These are phyloP conservation scores for Circinella umbellata DNA, from an alignment of 371 early-diverging fungal genomes.

Conservation along the genomic window DNA sequence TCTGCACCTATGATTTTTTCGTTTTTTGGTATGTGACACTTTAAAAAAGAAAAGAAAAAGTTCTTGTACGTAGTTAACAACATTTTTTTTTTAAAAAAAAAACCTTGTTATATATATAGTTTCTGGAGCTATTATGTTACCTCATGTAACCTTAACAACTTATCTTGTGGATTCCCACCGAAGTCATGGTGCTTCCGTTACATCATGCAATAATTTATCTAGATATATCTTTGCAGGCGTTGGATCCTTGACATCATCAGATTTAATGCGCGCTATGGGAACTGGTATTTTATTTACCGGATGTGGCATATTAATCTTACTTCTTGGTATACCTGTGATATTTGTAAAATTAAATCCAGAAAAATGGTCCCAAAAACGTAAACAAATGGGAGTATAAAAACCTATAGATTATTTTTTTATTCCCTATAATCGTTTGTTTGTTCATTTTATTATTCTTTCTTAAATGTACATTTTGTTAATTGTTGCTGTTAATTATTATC, in stretches of 20 bases:
- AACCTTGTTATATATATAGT: constrained; percentile 22
- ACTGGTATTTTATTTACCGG: constrained; percentile 37
- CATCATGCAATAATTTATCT: constrained; percentile 52
- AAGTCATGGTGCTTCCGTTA: constrained; percentile 46
- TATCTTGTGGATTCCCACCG: constrained; percentile 53
- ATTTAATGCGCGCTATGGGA: constrained; percentile 34
- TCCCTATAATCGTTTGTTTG: too few relatives aligned
- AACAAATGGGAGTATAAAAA: background rate
- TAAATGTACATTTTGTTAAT: too few relatives aligned
- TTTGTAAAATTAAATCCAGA: constrained; percentile 9
- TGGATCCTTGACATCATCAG: constrained; percentile 42
- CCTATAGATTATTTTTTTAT: too few relatives aligned
- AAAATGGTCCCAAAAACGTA: constrained; percentile 4
- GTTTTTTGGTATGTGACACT: constrained; percentile 31
- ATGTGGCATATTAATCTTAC: constrained; percentile 22
- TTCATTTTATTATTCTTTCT: too few relatives aligned
- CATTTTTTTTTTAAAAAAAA: background rate
- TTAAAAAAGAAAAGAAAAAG: too few relatives aligned
- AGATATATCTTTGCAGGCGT: constrained; percentile 47
- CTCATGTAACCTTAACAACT: constrained; percentile 41
- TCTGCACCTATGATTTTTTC: constrained; percentile 42
- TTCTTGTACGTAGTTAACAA: too few relatives aligned
- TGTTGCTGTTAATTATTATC: too few relatives aligned
- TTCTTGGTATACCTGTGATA: constrained; percentile 8
- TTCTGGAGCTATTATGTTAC: constrained; percentile 37